Conservation (phyloP, 176 grass and related monocot species). For the Cenchrus fungigraminus region DNA sequence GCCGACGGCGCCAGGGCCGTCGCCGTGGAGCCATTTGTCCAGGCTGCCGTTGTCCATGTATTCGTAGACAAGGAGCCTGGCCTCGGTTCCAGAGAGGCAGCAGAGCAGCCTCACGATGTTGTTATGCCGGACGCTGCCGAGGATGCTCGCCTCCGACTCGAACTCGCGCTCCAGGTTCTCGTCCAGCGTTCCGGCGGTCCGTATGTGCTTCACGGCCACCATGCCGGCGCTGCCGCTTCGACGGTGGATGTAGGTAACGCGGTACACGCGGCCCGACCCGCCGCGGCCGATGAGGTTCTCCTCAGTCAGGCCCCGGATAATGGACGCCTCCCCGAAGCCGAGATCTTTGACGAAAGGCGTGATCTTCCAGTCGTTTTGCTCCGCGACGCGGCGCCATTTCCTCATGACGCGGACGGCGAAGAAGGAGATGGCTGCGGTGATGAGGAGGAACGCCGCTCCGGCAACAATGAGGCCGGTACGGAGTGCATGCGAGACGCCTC, state of each 20-base stretch:
- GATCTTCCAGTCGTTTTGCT: conserved; percentile 56
- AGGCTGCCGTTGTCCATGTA: conserved; percentile 90
- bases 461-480: conserved; percentile 55
- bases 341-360: conserved; percentile 70
- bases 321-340: conserved; percentile 52
- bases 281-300: conserved; percentile 76
- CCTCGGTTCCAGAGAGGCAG: conserved; percentile 63
- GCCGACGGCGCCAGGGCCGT: not conserved
- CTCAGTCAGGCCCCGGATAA: conserved; percentile 64
- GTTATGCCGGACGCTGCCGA: conserved; percentile 67
- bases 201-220: conserved; percentile 86
- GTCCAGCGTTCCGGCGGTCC: conserved; percentile 41
- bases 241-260: conserved; percentile 51
- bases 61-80: conserved; percentile 87
- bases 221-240: conserved; percentile 27
- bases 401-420: conserved; percentile 41
- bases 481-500: conserved; percentile 48
- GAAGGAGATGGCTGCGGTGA: conserved; percentile 37
- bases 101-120: conserved; percentile 86
- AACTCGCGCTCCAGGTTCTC: conserved; percentile 65
- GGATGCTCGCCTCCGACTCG: conserved; percentile 71
- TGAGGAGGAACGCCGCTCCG: conserved; percentile 42
- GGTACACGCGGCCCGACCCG: conserved; percentile 73
- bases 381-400: conserved; percentile 41
- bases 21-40: conserved; percentile 68